Conservation (phyloP, 495 filamentous ascomycete species). For the Penicillium herquei region DNA sequence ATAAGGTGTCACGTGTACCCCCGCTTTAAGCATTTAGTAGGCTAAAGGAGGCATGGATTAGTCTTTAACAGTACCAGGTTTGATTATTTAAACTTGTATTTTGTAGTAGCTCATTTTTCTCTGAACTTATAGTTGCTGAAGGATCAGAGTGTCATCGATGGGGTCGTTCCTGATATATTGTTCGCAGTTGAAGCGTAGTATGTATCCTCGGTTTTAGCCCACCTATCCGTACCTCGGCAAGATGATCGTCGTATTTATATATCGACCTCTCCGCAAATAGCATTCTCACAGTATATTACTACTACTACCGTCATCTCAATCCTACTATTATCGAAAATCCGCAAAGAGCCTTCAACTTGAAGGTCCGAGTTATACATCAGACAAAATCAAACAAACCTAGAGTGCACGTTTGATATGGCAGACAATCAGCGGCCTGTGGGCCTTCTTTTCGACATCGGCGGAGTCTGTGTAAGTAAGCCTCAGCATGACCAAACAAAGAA, state of each 20-base stretch:
- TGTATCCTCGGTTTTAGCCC: slow-evolving; percentile 12
- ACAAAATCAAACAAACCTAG: background rate
- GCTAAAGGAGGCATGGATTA: no score
- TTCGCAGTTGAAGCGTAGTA: background rate
- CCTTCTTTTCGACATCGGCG: slow-evolving; percentile 92
- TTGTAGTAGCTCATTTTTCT: no score
- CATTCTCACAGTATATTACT: background rate
- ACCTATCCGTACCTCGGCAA: slow-evolving; percentile 22
- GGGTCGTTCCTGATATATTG: background rate
- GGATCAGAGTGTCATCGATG: no score
- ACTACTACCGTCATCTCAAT: no score
- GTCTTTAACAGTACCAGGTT: no score
- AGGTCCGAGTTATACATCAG: background rate
- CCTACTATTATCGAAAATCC: no score
- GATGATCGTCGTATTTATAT: slow-evolving; percentile 1
- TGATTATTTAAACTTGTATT: no score
- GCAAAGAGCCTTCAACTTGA: no score
- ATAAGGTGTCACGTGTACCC: slow-evolving; percentile 2
- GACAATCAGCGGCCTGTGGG: slow-evolving; percentile 61
- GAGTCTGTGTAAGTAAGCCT: slow-evolving; percentile 76
- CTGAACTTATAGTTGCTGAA: no score
- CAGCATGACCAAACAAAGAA: background rate
- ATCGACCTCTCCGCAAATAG: slow-evolving; percentile 8
- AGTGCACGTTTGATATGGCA: slow-evolving; percentile 28
- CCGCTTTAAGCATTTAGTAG: background rate